Base-by-base conservation (phyloP, 2,329 filamentous ascomycete genomes). In the Raffaelea arxii region DNA sequence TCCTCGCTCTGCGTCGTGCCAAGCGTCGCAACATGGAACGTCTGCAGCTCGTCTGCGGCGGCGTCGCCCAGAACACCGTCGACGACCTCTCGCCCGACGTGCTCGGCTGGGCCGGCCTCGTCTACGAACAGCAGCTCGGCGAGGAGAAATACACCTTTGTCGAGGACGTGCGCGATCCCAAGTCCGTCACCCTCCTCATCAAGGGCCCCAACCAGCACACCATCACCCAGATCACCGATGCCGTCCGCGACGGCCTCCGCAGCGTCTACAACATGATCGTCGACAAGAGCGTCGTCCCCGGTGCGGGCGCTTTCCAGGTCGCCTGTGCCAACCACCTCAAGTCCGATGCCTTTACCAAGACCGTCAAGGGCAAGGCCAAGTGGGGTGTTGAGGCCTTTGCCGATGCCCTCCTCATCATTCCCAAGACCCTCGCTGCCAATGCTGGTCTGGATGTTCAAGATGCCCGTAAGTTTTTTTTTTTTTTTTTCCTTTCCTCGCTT, bases 241-340 rank as follows among this genome's bases (percentile, higher is more conserved):
- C 92, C 3, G 92, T 97, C 39, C 81, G 92, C 46, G 92, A 98
- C 62, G 92, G 92, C 52, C 76, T 98, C 55, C 81, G 92, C 61
- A 94, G 88, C 63, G 92, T 97, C 43, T 97, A 96, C 78, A 98
- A 98, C 74, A 95, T 94, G 75, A 97, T 98, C 64, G 91, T 97
- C n/a, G 92, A 98, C 65, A 81, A 84, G 68, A 91, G 86, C 56
- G 92, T 98, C 19, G 88, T 98, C 23, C 92, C 92, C 2, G 92
- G 92, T 49, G 92, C 82, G 48, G 92, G 92, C 58, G 87, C 92
- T 43, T 98, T 95, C 80, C 92, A 98, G 67, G 82, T 98, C 40
- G 90, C 92, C 25, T 94, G 87, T 57, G 88, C 90, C 22, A 76
- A 82, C 41, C 89, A 95, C 65, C 74, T 98, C 51, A 85, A 84